These are phyloP conservation scores for Phlebiopsis flavidoalba DNA, from an alignment of 768 basidiomycete genomes.

Conservation along the genomic window DNA sequence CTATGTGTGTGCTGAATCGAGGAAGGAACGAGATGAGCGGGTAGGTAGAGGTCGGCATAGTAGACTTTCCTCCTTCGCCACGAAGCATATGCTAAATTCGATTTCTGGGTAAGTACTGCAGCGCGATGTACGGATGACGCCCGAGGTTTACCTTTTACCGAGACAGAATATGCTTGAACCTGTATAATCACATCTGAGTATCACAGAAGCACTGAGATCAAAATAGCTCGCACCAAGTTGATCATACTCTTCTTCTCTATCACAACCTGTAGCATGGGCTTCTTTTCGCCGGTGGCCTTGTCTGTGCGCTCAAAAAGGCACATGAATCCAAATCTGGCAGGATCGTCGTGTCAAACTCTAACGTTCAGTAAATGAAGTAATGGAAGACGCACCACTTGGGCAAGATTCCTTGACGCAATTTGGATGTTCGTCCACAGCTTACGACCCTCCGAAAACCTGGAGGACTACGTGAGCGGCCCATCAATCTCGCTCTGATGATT, in stretches of 20 bases:
- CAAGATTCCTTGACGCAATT: slow-evolving; percentile 51
- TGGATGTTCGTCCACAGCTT: slow-evolving; percentile 66
- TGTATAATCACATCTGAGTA: slow-evolving; percentile 18
- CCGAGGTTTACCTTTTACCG: slow-evolving; percentile 48
- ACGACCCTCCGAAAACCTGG: slow-evolving; percentile 62
- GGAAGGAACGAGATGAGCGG: slow-evolving; percentile 65
- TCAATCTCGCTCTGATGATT: neutral
- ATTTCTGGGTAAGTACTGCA: neutral
- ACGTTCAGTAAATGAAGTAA: neutral
- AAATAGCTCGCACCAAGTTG: slow-evolving; percentile 44
- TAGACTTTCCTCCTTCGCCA: slow-evolving; percentile 60
- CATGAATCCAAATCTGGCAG: slow-evolving; percentile 51
- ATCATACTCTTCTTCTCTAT: slow-evolving; percentile 76
- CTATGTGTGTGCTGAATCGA: slow-evolving; percentile 37
- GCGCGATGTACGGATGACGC: neutral
- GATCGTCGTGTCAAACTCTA: neutral
- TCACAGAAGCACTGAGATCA: neutral
- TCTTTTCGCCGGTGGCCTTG: slow-evolving; percentile 24
- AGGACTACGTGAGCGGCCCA: neutral
- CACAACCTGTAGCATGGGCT: slow-evolving; percentile 38
- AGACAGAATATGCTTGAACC: slow-evolving; percentile 65
- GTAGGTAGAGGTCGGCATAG: slow-evolving; percentile 60
- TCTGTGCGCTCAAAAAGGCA: slow-evolving; percentile 38
- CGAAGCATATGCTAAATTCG: slow-evolving; percentile 54
- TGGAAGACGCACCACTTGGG: slow-evolving; percentile 42